Percentiles rank a stretch among this genome's conserved stretches.
Evolutionary conservation across 106 monocot species (phyloP).

Genomic region (Allium cepa): DNA sequence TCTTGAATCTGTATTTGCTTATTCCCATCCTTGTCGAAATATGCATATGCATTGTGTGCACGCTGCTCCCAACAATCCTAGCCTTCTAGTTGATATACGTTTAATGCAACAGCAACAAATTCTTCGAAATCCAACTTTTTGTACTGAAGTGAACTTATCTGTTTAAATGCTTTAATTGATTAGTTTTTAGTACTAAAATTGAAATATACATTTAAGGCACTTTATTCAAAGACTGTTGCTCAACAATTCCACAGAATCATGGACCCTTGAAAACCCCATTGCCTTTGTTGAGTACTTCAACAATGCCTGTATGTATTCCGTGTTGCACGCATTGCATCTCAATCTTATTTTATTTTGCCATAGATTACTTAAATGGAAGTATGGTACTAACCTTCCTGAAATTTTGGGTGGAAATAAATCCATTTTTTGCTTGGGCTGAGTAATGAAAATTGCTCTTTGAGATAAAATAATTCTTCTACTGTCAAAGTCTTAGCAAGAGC

Average conservation of each 20-base stretch:
- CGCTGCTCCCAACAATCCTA: constrained; percentile 79
- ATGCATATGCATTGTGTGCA: constrained; percentile 54
- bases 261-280: constrained; percentile 68
- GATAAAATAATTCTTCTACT: constrained; percentile 46
- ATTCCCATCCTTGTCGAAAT: constrained; percentile 86
- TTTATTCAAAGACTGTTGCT: neutral
- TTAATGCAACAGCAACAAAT: constrained; percentile 72
- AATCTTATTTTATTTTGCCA: neutral
- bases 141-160: constrained; percentile 83
- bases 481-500: constrained; percentile 79
- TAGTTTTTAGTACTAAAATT: too few species aligned
- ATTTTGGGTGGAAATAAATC: too few species aligned
- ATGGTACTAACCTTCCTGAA: too few species aligned
- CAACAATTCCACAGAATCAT: constrained; percentile 82
- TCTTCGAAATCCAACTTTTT: constrained; percentile 86
- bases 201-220: neutral
- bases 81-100: constrained; percentile 83
- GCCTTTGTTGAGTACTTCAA: constrained; percentile 67
- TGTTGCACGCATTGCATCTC: too few species aligned
- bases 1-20: constrained; percentile 85
- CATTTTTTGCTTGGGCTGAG: too few species aligned
- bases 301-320: constrained; percentile 36
- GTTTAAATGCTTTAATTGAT: neutral
- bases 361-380: too few species aligned
- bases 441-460: constrained; percentile 63